phyloP scores from a whole-genome alignment of 257 asterid genomes.

The Paulownia fortunei region DNA sequence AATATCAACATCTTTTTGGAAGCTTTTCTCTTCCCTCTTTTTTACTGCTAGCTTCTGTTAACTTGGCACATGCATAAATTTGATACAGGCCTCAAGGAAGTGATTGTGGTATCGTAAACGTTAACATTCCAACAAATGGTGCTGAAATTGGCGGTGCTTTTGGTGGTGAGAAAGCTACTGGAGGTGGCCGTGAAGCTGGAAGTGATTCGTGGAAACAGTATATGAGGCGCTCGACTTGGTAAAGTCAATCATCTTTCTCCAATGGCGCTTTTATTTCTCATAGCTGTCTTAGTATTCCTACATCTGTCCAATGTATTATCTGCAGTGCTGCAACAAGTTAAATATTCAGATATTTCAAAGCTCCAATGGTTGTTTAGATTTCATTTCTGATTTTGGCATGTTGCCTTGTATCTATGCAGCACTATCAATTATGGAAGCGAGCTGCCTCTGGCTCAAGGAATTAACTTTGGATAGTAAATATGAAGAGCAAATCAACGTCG shows the following conservation, averaged over 20 bases:
- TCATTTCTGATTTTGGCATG: constrained; percentile 23
- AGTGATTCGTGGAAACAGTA: constrained; percentile 99
- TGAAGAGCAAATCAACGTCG: neutral
- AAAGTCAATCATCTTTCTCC: constrained; percentile 14
- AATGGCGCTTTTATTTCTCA: neutral
- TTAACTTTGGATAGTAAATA: constrained; percentile 65
- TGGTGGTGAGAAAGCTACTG: constrained; percentile 98
- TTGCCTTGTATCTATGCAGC: constrained; percentile 45
- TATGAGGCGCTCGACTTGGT: constrained; percentile 99
- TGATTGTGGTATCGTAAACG: constrained; percentile 98
- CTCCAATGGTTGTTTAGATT: neutral
- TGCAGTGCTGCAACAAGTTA: too few relatives aligned
- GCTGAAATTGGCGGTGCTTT: constrained; percentile 99
- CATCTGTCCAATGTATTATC: neutral
- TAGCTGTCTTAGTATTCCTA: neutral
- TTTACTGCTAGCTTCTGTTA: neutral
- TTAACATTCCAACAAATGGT: constrained; percentile 93
- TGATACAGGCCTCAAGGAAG: constrained; percentile 85
- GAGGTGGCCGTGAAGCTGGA: constrained; percentile 99
- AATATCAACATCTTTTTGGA: constrained; percentile 6
- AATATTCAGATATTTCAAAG: too few relatives aligned
- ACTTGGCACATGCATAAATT: constrained; percentile 16
- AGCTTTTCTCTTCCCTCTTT: neutral
- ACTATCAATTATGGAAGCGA: constrained; percentile 80
- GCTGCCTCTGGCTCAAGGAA: constrained; percentile 88